phyloP scores from a whole-genome alignment of 345 rosid genomes.

The Lepidium didymum region DNA sequence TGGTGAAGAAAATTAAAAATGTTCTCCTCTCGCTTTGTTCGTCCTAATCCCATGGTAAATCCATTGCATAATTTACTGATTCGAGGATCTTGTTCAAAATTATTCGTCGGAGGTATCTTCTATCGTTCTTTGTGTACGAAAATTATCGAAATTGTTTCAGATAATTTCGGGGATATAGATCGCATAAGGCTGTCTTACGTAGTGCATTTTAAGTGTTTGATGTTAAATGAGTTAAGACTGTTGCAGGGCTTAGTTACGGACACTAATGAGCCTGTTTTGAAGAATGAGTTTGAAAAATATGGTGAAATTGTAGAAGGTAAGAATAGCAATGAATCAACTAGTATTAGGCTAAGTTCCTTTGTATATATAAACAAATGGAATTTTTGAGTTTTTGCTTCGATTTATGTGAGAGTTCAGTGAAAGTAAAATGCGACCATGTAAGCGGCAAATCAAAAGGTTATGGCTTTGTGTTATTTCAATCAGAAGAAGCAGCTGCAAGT shows the following conservation, averaged over 20 bases:
- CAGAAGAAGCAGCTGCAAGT: conserved; percentile 47
- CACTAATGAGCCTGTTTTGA: conserved; percentile 58
- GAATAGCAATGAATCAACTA: not conserved
- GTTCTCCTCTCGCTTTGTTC: conserved; percentile 5
- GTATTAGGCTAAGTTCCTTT: not conserved
- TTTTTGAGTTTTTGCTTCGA: not conserved
- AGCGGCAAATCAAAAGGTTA: conserved; percentile 68
- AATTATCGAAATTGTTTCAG: too few relatives aligned
- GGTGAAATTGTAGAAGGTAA: conserved; percentile 46
- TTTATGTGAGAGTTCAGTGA: conserved; percentile 31
- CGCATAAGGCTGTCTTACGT: not conserved
- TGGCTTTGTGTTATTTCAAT: conserved; percentile 54
- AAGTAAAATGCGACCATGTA: conserved; percentile 57
- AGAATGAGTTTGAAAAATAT: conserved; percentile 37
- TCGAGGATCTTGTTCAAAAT: conserved; percentile 32
- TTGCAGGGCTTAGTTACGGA: conserved; percentile 64
- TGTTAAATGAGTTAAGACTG: not conserved
- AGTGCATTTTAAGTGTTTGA: conserved; percentile 14
- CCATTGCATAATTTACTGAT: conserved; percentile 2
- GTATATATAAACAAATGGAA: not conserved
- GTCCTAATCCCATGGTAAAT: not conserved
- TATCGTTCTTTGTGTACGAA: not conserved
- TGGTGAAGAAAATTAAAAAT: not conserved
- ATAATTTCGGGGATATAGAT: not conserved
- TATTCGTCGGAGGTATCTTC: conserved; percentile 54